phyloP scores from a whole-genome alignment of 768 basidiomycete genomes.

The Trametes coccinea region DNA sequence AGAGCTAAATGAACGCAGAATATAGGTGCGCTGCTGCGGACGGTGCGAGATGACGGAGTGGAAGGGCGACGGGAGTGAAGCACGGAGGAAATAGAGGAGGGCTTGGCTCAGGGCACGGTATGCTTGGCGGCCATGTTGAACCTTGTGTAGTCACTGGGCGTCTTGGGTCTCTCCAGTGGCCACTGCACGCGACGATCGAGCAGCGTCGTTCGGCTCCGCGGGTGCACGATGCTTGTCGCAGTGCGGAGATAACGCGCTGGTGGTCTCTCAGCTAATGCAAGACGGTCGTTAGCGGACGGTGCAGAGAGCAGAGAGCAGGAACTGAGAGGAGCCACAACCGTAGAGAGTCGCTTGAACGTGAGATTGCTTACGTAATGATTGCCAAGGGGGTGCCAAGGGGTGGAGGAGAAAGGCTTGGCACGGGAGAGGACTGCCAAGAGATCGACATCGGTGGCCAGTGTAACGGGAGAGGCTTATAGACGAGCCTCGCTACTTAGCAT shows the following conservation, averaged over 20 bases:
- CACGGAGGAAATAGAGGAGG: not conserved
- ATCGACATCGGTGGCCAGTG: conserved; percentile 25
- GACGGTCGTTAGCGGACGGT: too few species aligned
- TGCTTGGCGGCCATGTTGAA: conserved; percentile 14
- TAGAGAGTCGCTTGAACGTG: not conserved
- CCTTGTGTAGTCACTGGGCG: conserved; percentile 1
- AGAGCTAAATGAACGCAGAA: too few species aligned
- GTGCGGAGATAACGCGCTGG: not conserved
- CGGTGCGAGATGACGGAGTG: too few species aligned
- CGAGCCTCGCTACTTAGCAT: not conserved
- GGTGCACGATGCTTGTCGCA: not conserved
- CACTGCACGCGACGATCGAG: too few species aligned
- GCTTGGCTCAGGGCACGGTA: not conserved
- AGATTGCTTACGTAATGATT: conserved; percentile 10
- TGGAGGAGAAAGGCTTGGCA: conserved; percentile 22
- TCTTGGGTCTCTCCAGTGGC: not conserved
- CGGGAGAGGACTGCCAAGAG: conserved; percentile 23
- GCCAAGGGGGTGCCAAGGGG: conserved; percentile 21
- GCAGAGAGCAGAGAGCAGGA: too few species aligned
- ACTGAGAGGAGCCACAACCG: too few species aligned
- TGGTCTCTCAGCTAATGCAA: too few species aligned
- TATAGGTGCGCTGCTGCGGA: too few species aligned
- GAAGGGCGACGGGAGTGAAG: not conserved
- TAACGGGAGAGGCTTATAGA: conserved; percentile 11
- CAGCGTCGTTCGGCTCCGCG: not conserved